phyloP scores from a whole-genome alignment of 2,329 filamentous ascomycete species.

The Helicocarpus griseus region DNA sequence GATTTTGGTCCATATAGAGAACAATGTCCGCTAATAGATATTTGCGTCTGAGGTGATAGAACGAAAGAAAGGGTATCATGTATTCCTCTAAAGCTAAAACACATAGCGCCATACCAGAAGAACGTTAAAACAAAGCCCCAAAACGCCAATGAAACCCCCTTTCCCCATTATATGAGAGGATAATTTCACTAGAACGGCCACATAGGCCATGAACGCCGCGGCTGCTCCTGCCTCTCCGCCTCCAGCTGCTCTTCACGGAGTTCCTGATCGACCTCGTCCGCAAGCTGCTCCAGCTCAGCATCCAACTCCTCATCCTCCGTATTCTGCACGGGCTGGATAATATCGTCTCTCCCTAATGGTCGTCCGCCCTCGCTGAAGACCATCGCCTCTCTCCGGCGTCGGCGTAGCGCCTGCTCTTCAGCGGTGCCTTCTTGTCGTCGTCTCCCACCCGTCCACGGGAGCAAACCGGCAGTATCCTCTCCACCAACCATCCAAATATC shows the following conservation, averaged over 20 bases:
- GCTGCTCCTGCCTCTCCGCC: constrained; percentile 4
- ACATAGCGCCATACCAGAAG: not conserved
- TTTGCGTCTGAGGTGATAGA: not conserved
- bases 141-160: too few relatives aligned
- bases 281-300: constrained; percentile 10
- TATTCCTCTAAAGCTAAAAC: not conserved
- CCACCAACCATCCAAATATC: constrained; percentile 44
- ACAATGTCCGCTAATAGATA: not conserved
- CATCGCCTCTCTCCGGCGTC: constrained; percentile 77
- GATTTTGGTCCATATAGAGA: not conserved
- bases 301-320: constrained; percentile 12
- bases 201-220: constrained; percentile 4
- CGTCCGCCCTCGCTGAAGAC: constrained; percentile 79
- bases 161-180: too few relatives aligned
- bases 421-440: constrained; percentile 24
- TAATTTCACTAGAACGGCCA: constrained; percentile 7
- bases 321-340: constrained; percentile 52
- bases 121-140: not conserved
- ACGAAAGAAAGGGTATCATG: constrained; percentile 1
- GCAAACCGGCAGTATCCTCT: constrained; percentile 40
- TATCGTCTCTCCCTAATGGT: constrained; percentile 63
- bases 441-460: constrained; percentile 21
- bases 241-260: constrained; percentile 5
- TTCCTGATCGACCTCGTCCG: constrained; percentile 8
- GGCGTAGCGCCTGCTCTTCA: constrained; percentile 59